Conservation (phyloP, 1,139 yeast species). For the Diutina ranongensis region DNA sequence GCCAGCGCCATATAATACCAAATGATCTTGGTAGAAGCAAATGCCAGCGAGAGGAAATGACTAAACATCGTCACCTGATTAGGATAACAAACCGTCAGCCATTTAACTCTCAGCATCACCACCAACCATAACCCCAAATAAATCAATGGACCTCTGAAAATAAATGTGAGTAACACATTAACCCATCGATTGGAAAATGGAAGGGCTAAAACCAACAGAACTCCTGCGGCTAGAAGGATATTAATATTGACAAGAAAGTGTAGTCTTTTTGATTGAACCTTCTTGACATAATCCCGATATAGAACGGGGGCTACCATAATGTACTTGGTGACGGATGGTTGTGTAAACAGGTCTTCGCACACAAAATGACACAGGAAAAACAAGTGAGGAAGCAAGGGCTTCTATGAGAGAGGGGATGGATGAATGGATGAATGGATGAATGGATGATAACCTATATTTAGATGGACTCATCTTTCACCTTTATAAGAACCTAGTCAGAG, state of each 20-base stretch:
- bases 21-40: slow-evolving; percentile 24
- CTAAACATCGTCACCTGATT: slow-evolving; percentile 38
- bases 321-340: too few species aligned
- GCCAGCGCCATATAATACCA: slow-evolving; percentile 30
- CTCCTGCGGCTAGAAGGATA: slow-evolving; percentile 17
- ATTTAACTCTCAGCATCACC: slow-evolving; percentile 36
- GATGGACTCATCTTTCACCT: too few species aligned
- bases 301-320: slow-evolving; percentile 7
- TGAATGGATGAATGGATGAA: not conserved
- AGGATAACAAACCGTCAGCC: slow-evolving; percentile 40
- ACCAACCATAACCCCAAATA: slow-evolving; percentile 28
- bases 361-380: not conserved
- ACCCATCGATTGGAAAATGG: slow-evolving; percentile 24
- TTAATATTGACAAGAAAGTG: slow-evolving; percentile 24
- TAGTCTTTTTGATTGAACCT: slow-evolving; percentile 25
- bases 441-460: too few species aligned
- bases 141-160: slow-evolving; percentile 21
- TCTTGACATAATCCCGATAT: slow-evolving; percentile 20
- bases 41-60: slow-evolving; percentile 33
- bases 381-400: not conserved
- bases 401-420: not conserved
- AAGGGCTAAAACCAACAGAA: slow-evolving; percentile 16
- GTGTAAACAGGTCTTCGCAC: not conserved
- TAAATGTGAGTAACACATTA: slow-evolving; percentile 17
- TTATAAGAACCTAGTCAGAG: too few species aligned